These are phyloP conservation scores for Mikania micrantha DNA, from an alignment of 129 eudicot genomes.

Conservation along the genomic window DNA sequence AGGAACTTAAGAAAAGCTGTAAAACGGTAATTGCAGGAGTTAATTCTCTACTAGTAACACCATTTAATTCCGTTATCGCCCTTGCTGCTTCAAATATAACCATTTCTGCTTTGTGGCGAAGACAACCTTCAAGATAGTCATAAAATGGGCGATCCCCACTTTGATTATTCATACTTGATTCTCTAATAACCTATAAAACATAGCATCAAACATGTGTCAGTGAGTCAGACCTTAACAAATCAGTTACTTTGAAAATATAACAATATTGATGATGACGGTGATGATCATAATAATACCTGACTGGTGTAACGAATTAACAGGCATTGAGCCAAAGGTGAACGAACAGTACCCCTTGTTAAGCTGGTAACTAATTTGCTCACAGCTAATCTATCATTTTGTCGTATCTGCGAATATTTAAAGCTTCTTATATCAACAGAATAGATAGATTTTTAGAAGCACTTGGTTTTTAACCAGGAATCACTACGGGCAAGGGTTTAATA, in stretches of 20 bases:
- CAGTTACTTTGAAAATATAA: slow-evolving; percentile 12
- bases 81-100: slow-evolving; percentile 95
- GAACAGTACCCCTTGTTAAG: slow-evolving; percentile 88
- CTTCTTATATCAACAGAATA: background rate
- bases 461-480: background rate
- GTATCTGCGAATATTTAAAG: slow-evolving; percentile 45
- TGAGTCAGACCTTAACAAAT: background rate
- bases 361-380: slow-evolving; percentile 93
- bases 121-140: slow-evolving; percentile 93
- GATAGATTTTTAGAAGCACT: background rate
- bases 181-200: slow-evolving; percentile 67
- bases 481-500: background rate
- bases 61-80: slow-evolving; percentile 87
- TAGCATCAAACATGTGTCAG: background rate
- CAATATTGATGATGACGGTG: background rate
- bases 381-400: slow-evolving; percentile 95
- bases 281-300: slow-evolving; percentile 42
- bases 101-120: slow-evolving; percentile 99
- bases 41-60: slow-evolving; percentile 84
- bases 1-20: slow-evolving; percentile 90
- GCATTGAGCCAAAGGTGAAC: slow-evolving; percentile 97
- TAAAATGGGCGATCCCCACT: slow-evolving; percentile 91
- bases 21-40: slow-evolving; percentile 96
- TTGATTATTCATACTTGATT: slow-evolving; percentile 65
- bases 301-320: slow-evolving; percentile 84